Conservation (phyloP, 2,329 filamentous ascomycete species). For the Harringtonia lauricola region DNA sequence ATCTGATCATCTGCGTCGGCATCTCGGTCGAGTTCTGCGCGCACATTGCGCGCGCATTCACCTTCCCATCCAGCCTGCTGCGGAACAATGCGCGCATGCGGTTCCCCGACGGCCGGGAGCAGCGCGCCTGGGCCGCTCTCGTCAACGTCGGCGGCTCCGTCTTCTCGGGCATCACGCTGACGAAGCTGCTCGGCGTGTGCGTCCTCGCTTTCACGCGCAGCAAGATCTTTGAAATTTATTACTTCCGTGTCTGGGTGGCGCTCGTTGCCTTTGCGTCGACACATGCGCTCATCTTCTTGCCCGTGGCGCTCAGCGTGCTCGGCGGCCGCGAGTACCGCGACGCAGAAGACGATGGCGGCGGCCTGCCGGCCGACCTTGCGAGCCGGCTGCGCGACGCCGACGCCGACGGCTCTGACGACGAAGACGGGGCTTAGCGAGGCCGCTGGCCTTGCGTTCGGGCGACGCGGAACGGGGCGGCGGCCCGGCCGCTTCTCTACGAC, state of each 20-base stretch:
- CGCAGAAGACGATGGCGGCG: constrained; percentile 76
- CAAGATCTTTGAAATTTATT: constrained; percentile 99
- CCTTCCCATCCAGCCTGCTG: constrained; percentile 74
- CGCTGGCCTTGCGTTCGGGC: neutral
- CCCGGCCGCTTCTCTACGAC: no score
- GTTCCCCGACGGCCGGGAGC: constrained; percentile 65
- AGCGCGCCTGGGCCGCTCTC: constrained; percentile 82
- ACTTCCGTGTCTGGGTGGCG: constrained; percentile 93
- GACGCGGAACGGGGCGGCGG: neutral
- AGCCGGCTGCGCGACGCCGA: constrained; percentile 45
- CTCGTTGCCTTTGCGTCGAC: constrained; percentile 80
- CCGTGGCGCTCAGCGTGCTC: constrained; percentile 74
- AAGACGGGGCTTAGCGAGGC: constrained; percentile 20
- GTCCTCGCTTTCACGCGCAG: constrained; percentile 90
- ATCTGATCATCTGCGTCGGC: constrained; percentile 92
- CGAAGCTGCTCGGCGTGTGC: constrained; percentile 83
- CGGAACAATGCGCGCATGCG: constrained; percentile 70
- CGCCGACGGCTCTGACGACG: constrained; percentile 69
- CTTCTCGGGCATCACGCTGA: constrained; percentile 92
- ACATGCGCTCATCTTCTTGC: constrained; percentile 84
- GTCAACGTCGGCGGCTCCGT: constrained; percentile 93
- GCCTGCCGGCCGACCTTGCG: constrained; percentile 80
- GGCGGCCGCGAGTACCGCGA: constrained; percentile 86
- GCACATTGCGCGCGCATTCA: constrained; percentile 91
- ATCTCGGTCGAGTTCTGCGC: constrained; percentile 97